These are phyloP conservation scores for Cenchrus purpureus DNA, from an alignment of 176 grass and related monocot genomes.

Conservation along the genomic window DNA sequence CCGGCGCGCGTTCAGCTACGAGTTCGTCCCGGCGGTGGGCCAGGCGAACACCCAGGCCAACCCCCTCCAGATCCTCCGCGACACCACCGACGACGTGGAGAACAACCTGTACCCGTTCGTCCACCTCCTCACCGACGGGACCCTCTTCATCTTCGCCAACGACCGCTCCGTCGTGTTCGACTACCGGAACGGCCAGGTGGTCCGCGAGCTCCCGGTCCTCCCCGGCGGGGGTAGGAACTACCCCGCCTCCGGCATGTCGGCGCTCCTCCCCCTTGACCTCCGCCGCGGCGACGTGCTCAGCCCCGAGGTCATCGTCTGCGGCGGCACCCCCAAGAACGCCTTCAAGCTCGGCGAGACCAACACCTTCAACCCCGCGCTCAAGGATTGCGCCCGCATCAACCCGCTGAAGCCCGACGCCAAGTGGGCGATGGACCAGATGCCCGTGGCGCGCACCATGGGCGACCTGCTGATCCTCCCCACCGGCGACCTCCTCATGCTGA, in stretches of 20 bases:
- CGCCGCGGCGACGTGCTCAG: slow-evolving; percentile 42
- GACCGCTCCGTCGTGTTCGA: slow-evolving; percentile 72
- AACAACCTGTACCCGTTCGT: slow-evolving; percentile 96
- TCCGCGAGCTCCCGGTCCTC: slow-evolving; percentile 66
- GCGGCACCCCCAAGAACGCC: slow-evolving; percentile 55
- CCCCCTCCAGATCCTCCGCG: slow-evolving; percentile 47
- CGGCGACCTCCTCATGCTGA: slow-evolving; percentile 78
- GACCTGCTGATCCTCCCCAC: slow-evolving; percentile 82
- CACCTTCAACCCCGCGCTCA: slow-evolving; percentile 51
- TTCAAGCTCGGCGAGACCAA: slow-evolving; percentile 57
- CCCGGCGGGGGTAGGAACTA: slow-evolving; percentile 68
- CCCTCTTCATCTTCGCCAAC: slow-evolving; percentile 83
- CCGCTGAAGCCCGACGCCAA: slow-evolving; percentile 47
- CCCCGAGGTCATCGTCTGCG: slow-evolving; percentile 79
- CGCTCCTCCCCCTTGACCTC: slow-evolving; percentile 72
- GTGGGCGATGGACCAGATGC: slow-evolving; percentile 73
- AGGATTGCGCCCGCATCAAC: slow-evolving; percentile 69
- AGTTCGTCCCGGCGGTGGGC: slow-evolving; percentile 60
- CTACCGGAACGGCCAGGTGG: slow-evolving; percentile 44
- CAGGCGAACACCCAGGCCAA: slow-evolving; percentile 38
- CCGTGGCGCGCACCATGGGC: slow-evolving; percentile 61
- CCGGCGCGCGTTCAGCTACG: slow-evolving; percentile 74
- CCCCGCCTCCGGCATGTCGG: slow-evolving; percentile 80
- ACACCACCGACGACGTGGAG: slow-evolving; percentile 78
- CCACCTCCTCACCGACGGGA: slow-evolving; percentile 78